A percentile compares a stretch with the other conserved stretches of the same genome.
Evolutionary conservation across 1,284 basidiomycete species (phyloP).

Genomic region (Austroboletus sp.): DNA sequence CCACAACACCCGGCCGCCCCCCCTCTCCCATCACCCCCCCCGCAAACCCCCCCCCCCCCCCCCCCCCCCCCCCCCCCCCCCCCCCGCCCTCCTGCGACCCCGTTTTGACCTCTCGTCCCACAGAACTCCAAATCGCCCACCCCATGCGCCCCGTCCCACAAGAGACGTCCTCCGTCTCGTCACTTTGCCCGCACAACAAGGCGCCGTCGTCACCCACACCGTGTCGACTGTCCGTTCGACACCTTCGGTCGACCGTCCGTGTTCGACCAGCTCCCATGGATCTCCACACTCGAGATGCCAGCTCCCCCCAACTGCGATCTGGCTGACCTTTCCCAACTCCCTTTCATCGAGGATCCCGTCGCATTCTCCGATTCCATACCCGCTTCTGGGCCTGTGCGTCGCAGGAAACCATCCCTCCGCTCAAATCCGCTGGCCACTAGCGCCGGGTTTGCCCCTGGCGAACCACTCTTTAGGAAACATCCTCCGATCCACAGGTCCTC

Average conservation of each 20-base stretch:
- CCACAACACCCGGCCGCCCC: no score
- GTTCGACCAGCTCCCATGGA: constrained; percentile 60
- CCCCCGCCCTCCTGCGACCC: not conserved
- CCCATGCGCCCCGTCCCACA: constrained; percentile 33
- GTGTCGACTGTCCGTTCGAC: constrained; percentile 30
- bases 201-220: constrained; percentile 35
- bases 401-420: constrained; percentile 46
- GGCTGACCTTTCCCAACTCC: constrained; percentile 53
- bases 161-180: constrained; percentile 26
- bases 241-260: constrained; percentile 27
- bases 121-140: constrained; percentile 37
- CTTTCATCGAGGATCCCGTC: constrained; percentile 27
- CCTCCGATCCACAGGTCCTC: constrained; percentile 17
- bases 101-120: constrained; percentile 11
- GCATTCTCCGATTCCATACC: constrained; percentile 21
- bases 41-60: no score
- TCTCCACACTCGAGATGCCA: constrained; percentile 45
- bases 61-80: no score
- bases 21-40: no score
- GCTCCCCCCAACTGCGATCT: constrained; percentile 43
- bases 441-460: constrained; percentile 13
- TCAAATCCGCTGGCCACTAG: constrained; percentile 40
- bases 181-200: constrained; percentile 24
- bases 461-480: constrained; percentile 13
- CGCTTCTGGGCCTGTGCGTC: constrained; percentile 48